Base-by-base conservation (phyloP, 768 basidiomycete genomes). In the Kwoniella botswanensis region DNA sequence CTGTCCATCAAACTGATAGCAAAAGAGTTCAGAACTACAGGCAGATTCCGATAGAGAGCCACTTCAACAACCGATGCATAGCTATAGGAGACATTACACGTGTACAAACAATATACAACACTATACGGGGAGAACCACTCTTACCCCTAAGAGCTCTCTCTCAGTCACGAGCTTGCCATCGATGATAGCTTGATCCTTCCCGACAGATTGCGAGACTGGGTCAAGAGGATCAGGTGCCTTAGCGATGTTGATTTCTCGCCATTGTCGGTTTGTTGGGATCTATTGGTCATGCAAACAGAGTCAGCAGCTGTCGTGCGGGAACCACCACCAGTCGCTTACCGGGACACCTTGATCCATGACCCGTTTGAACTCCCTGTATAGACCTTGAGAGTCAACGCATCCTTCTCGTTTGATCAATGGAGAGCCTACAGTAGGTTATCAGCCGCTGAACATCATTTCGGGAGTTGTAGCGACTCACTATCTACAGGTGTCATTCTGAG, bases 321-420 rank as follows among this genome's bases (percentile, higher is more conserved):
- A 26, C 22, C 7, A 46, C 44, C 44, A 46, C 17, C 29, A 43
- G 5, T 41, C 17, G 71, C 76, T 46, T 44, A 80, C 73, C 13
- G 81, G 79, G 10, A 80, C 67, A 44, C 81, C 81, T 26, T 65
- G 61, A 21, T 77, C 75, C 64, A 76, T 74, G 55, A 80, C 53
- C n/a, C 52, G 9, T 63, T 79, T 79, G 75, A 80, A 82, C 69
- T 82, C 81, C 24, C 71, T 73, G 72, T 79, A 82, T 2, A 76
- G 76, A 65, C 81, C 81, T 65, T 82, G 81, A 10, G 67, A 63
- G 50, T 80, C 79, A 65, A 80, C 67, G 65, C 74, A 80, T 5
- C 81, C 81, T 57, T 80, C 81, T 13, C 81, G 72, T 58, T 82
- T 68, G 43, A 82, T 76, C 35, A 82, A 61, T n/a, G 81, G 81